Percentiles rank a stretch among this genome's conserved stretches.
Evolutionary conservation across 2,329 filamentous ascomycete species (phyloP).

Genomic region (Ophiocordyceps camponoti-saundersi): DNA sequence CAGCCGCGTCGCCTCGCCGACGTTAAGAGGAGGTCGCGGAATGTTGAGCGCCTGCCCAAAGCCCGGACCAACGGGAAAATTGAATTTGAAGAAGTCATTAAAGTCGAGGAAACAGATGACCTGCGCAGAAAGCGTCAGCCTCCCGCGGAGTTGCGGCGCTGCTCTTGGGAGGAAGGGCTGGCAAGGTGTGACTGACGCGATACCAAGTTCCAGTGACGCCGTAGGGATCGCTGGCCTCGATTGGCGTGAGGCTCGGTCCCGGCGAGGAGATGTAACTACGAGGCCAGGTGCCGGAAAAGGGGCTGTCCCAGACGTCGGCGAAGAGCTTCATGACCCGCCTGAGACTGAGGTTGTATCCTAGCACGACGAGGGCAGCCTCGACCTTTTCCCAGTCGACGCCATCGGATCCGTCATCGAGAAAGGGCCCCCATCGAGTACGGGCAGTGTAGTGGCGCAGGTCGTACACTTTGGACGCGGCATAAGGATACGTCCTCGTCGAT

Average conservation of each 20-base stretch:
- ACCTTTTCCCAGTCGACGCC: conserved; percentile 66
- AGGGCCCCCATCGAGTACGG: conserved; percentile 53
- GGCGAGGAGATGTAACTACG: conserved; percentile 26
- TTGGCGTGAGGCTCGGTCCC: conserved; percentile 17
- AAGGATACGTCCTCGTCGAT: conserved; percentile 30
- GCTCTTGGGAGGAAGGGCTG: neutral
- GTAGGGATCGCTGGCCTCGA: conserved; percentile 49
- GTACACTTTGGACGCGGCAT: conserved; percentile 54
- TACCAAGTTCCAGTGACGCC: conserved; percentile 56
- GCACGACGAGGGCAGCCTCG: conserved; percentile 54
- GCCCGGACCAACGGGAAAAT: conserved; percentile 34
- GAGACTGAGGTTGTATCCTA: conserved; percentile 45
- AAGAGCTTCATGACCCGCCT: conserved; percentile 28
- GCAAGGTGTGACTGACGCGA: conserved; percentile 37
- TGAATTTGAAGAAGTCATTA: conserved; percentile 55
- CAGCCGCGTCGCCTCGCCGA: conserved; percentile 50
- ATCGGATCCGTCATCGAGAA: conserved; percentile 42
- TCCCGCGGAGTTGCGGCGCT: neutral
- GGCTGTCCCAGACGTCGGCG: conserved; percentile 32
- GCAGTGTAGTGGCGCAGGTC: conserved; percentile 52
- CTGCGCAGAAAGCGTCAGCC: conserved; percentile 5
- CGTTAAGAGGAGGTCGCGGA: conserved; percentile 36
- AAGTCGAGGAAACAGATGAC: conserved; percentile 43
- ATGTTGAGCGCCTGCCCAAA: conserved; percentile 21
- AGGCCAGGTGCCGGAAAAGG: conserved; percentile 38